These are phyloP conservation scores for Caloboletus firmus DNA, from an alignment of 1,284 basidiomycete species.

Conservation along the genomic window DNA sequence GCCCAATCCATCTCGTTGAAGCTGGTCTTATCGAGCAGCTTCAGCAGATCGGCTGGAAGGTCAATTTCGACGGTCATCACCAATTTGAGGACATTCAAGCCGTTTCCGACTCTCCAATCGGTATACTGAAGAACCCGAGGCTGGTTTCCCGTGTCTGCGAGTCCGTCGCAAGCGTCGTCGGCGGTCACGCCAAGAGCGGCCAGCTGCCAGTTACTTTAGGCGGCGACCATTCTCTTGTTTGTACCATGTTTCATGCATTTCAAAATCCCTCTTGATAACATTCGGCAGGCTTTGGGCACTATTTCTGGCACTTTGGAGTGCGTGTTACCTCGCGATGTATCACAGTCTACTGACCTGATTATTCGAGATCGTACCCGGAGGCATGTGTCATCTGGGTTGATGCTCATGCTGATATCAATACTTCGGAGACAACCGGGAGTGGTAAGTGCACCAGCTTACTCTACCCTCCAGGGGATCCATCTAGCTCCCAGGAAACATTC, in stretches of 20 bases:
- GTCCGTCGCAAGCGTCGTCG: constrained; percentile 77
- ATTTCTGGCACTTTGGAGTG: constrained; percentile 80
- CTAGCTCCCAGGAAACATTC: constrained; percentile 74
- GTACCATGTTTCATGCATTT: constrained; percentile 31
- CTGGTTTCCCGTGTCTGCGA: constrained; percentile 84
- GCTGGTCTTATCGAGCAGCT: constrained; percentile 83
- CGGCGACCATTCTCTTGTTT: constrained; percentile 90
- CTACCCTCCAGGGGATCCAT: constrained; percentile 3
- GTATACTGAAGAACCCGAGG: constrained; percentile 85
- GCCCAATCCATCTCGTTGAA: constrained; percentile 83
- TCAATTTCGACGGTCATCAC: constrained; percentile 86
- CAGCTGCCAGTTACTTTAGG: constrained; percentile 91
- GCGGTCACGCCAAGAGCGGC: constrained; percentile 73
- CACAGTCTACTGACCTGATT: constrained; percentile 12
- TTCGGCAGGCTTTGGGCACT: constrained; percentile 82
- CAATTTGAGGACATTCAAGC: constrained; percentile 81
- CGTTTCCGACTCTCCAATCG: constrained; percentile 75
- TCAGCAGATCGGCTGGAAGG: constrained; percentile 81
- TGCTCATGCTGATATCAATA: constrained; percentile 95
- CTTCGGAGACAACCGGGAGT: constrained; percentile 78
- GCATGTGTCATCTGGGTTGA: constrained; percentile 93
- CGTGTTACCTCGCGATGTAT: constrained; percentile 19
- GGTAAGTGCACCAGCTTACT: constrained; percentile 42
- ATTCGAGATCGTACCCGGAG: constrained; percentile 61
- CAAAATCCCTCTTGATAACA: not conserved